Base-by-base conservation (phyloP, 2,329 filamentous ascomycete genomes). In the Fusarium vanettenii region DNA sequence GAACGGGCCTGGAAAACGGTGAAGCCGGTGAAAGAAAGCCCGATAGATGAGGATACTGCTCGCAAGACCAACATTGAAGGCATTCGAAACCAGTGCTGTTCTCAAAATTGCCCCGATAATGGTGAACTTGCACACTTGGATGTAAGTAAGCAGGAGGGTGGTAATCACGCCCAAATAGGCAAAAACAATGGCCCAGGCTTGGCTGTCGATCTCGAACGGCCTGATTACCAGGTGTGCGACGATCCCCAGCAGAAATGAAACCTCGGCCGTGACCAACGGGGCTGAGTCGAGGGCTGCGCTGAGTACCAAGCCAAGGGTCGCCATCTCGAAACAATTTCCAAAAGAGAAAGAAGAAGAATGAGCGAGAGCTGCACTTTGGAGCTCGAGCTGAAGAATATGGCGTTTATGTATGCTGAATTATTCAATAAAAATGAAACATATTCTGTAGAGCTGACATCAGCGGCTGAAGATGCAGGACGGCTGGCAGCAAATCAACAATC, bases 41-140 rank as follows among this genome's bases (percentile, higher is more conserved):
- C 71, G 65, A n/a, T 73, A 73, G 7, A 57, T 10, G 14, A 71
- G 16, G 13, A 73, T 66, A 20, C 68, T 73, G 6, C 64, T 56
- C 14, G 35, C 16, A 22, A 69, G 37, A 5, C 69, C 69, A 5
- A 56, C 6, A 22, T 64, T 64, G 50, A 64, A 64, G n/a, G 50
- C n/a, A 41, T 3, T 35, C 29, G 62, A 33, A 7, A 37, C 48
- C 10, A 27, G 6, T 3, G 16, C 16, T 2, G 50, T 45, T 14
- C 37, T 64, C 14, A 64, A 27, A 16, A 59, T 6, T 27, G 50
- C 62, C 16, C 56, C 25, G 16, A 11, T 11, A 16, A 64, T 8
- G 13, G 18, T 35, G 4, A 59, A 59, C 11, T 10, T n/a, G 50
- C 50, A 45, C 6, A 3, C 8, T 18, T 41, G 22, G 18, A 45